These are phyloP conservation scores for Puccinia hordei DNA, from an alignment of 1,284 basidiomycete genomes.

Conservation along the genomic window DNA sequence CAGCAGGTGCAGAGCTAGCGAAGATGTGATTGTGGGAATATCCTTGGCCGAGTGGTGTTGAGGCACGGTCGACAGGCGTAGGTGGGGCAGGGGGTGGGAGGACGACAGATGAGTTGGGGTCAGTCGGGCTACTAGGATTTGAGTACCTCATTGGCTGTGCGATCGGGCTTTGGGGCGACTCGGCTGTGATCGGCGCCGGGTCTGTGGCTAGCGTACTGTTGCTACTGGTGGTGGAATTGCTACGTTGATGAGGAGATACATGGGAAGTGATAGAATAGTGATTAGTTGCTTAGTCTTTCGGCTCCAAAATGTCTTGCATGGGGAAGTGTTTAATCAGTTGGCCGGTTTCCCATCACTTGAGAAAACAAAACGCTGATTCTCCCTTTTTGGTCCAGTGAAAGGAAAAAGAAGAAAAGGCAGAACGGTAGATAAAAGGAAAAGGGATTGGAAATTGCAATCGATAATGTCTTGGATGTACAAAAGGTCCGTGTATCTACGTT, in stretches of 20 bases:
- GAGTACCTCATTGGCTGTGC: neutral
- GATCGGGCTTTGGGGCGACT: neutral
- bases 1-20: neutral
- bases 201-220: neutral
- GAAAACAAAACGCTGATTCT: no score
- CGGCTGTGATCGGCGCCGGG: neutral
- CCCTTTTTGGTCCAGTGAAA: neutral
- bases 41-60: neutral
- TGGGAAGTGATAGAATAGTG: neutral
- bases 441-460: conserved; percentile 1
- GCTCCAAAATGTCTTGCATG: neutral
- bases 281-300: neutral
- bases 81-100: neutral
- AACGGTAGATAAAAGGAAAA: neutral
- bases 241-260: neutral
- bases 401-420: neutral
- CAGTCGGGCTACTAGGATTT: neutral
- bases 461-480: neutral
- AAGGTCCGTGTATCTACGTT: neutral
- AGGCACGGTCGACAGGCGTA: neutral
- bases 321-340: neutral
- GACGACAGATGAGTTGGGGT: neutral
- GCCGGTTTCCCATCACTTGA: no score
- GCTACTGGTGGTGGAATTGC: neutral
- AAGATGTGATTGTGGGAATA: neutral